These are phyloP conservation scores for Phytopythium oedochilum DNA, from an alignment of 352 stramenopile genomes.

Conservation along the genomic window DNA sequence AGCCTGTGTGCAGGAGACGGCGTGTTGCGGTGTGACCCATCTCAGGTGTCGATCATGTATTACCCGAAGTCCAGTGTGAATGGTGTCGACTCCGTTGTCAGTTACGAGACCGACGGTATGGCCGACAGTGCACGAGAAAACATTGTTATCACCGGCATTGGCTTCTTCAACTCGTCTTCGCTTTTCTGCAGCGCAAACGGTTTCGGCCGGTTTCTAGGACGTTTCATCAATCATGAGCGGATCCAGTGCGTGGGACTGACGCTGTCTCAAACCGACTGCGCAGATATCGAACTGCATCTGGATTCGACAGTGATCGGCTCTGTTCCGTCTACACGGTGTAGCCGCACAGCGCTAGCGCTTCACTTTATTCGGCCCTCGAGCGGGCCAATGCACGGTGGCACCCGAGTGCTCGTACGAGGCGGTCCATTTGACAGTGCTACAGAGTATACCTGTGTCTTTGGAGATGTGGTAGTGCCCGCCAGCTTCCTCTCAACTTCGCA, in stretches of 20 bases:
- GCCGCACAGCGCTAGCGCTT: constrained; percentile 5
- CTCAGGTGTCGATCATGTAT: neutral
- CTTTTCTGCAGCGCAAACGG: constrained; percentile 4
- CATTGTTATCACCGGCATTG: neutral
- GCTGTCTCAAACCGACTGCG: constrained; percentile 6
- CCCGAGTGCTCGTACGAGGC: constrained; percentile 27
- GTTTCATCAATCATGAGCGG: neutral
- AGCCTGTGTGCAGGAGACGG: constrained; percentile 21
- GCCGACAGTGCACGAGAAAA: neutral
- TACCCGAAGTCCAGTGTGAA: neutral
- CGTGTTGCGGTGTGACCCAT: neutral
- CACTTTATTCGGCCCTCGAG: constrained; percentile 24
- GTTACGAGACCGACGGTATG: neutral
- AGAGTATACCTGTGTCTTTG: constrained; percentile 26
- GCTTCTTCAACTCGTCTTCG: constrained; percentile 13
- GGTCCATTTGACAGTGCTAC: constrained; percentile 14
- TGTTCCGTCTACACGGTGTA: neutral
- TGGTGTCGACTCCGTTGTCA: neutral
- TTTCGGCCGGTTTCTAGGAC: neutral
- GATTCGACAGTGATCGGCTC: constrained; percentile 3
- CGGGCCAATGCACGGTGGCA: constrained; percentile 30
- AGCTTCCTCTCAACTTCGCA: constrained; percentile 22
- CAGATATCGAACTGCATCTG: constrained; percentile 1
- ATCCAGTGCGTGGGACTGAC: neutral
- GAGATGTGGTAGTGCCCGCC: constrained; percentile 7